These are phyloP conservation scores for Fistulinella prunicolor DNA, from an alignment of 768 basidiomycete species.

Conservation along the genomic window DNA sequence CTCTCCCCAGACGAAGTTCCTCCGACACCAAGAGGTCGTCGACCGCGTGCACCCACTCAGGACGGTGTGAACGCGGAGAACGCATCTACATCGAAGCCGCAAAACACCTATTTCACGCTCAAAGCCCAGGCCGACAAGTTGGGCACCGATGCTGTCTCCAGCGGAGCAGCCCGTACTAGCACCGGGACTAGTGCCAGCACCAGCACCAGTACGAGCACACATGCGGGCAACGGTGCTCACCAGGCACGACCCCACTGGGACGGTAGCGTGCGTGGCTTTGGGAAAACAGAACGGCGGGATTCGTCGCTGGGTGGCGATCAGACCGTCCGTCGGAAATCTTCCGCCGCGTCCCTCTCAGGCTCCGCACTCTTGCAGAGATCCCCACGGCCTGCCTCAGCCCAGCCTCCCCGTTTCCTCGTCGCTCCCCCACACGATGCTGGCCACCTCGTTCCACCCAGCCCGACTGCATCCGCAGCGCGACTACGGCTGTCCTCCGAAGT, in stretches of 20 bases:
- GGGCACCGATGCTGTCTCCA: slow-evolving; percentile 29
- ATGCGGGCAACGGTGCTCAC: neutral
- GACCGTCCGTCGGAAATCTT: slow-evolving; percentile 26
- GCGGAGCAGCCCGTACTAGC: neutral
- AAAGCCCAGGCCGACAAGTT: slow-evolving; percentile 57
- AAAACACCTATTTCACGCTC: slow-evolving; percentile 57
- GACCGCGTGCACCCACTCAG: slow-evolving; percentile 39
- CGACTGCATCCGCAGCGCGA: slow-evolving; percentile 22
- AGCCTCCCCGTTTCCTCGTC: slow-evolving; percentile 37
- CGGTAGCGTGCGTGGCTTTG: slow-evolving; percentile 56
- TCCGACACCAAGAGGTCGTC: slow-evolving; percentile 40
- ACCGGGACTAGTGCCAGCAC: neutral
- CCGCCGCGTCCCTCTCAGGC: slow-evolving; percentile 39
- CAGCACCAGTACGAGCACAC: neutral
- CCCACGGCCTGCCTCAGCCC: slow-evolving; percentile 25
- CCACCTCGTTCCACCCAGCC: slow-evolving; percentile 35
- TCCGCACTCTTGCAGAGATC: slow-evolving; percentile 41
- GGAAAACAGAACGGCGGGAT: slow-evolving; percentile 38
- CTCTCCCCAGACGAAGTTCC: slow-evolving; percentile 56
- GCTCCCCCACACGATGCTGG: slow-evolving; percentile 36
- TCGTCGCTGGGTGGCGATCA: slow-evolving; percentile 16
- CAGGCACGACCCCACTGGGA: slow-evolving; percentile 38
- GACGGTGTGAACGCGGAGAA: slow-evolving; percentile 27
- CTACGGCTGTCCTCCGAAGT: slow-evolving; percentile 10
- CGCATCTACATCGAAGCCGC: slow-evolving; percentile 20